phyloP scores from a whole-genome alignment of 2,329 filamentous ascomycete species.

The Claviceps sp. region DNA sequence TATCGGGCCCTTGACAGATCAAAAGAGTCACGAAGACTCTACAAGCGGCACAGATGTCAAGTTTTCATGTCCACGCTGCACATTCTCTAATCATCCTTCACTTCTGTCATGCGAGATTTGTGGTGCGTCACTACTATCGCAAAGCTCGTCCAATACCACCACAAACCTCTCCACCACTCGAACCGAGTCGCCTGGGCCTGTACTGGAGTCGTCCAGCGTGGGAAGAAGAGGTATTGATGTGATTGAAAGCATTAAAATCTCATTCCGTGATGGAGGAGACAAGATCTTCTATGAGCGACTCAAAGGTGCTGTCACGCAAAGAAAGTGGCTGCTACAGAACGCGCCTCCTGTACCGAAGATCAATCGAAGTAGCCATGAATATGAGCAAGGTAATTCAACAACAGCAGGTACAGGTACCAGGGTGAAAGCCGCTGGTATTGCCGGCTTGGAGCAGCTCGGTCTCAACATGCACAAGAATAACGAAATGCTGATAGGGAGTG shows the following conservation, averaged over 20 bases:
- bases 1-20: neutral
- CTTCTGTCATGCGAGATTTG: constrained; percentile 83
- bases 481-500: constrained; percentile 79
- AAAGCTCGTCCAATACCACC: constrained; percentile 22
- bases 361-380: constrained; percentile 24
- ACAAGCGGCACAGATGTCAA: constrained; percentile 18
- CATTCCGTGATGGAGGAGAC: constrained; percentile 78
- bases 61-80: constrained; percentile 72
- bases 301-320: constrained; percentile 75
- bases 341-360: constrained; percentile 75
- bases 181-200: constrained; percentile 67
- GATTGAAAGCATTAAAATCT: constrained; percentile 73
- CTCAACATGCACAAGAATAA: constrained; percentile 83
- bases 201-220: constrained; percentile 27
- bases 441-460: constrained; percentile 76
- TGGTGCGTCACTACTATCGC: constrained; percentile 56
- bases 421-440: constrained; percentile 69
- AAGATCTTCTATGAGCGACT: constrained; percentile 83
- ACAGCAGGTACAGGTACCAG: constrained; percentile 16
- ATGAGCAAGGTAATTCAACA: constrained; percentile 14
- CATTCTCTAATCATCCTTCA: constrained; percentile 85
- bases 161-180: constrained; percentile 30
- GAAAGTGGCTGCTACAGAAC: constrained; percentile 87
- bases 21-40: neutral
- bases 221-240: constrained; percentile 35